Evolutionary conservation across 2,329 filamentous ascomycete species (phyloP), one percentile per base, ranked within the genome.

Genomic region (Ophiocordyceps robertsii): DNA sequence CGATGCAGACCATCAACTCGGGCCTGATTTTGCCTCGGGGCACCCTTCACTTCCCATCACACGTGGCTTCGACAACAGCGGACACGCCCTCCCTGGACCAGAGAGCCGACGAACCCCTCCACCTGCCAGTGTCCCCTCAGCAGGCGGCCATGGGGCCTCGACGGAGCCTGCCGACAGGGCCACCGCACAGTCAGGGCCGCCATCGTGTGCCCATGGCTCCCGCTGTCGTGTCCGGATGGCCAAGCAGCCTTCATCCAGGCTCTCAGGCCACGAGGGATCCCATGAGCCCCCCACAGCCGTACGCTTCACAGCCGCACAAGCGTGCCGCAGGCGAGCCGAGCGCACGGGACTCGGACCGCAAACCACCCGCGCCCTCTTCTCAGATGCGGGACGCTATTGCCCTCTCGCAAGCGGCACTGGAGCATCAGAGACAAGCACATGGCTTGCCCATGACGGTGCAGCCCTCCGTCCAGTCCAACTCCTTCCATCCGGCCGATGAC

Each of bases 391-490:
- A 45, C 12, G 43, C 41, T 3, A 29, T 40, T 5, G 37, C 39
- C 16, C 27, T 48, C 11, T 48, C 46, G 3, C 46, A 46, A 31
- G 45, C 47, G 27, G 46, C 44, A 6, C 47, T 55, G 39, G 50
- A 58, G 13, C 52, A 52, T 13, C 47, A 54, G n/a, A 49, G 50
- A n/a, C 56, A 60, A 17, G 53, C 53, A 16, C 52, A 55, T 3
- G 44, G 37, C 13, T 35, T 42, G 11, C 39, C 45, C 21, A 31
- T 40, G 33, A 47, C 57, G 48, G 47, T 61, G 54, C 49, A 56
- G 36, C 45, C 57, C 1, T 52, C 54, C 2, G 51, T 53, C 9
- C 57, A 56, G 32, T 51, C 50, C 29, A 63, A 61, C 14, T 56
- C 58, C 0, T 56, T 57, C 29, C 55, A 59, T 44, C 46, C 53